Base-by-base conservation (phyloP, 2,329 filamentous ascomycete species). In the Lasiodiplodia theobromae region DNA sequence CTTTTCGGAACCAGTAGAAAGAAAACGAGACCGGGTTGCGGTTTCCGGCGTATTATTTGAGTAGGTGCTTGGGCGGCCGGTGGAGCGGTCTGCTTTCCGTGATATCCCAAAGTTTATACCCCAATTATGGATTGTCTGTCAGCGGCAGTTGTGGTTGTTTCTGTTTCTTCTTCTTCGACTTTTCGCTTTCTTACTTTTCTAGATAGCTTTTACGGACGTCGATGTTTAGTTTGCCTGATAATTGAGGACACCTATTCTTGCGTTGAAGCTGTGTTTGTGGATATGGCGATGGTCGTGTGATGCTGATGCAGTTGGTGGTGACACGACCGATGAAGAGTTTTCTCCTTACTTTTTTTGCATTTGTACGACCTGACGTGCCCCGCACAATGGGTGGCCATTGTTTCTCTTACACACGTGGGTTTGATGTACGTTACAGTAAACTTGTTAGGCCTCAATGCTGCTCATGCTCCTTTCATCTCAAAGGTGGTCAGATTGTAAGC, bases 1-100 rank as follows among this genome's bases (percentile, higher is more conserved):
- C 57, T 57, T 68, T 56, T 54, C n/a, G 31, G 53, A 16, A 25
- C 28, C 14, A 60, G 66, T 62, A 44, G 54, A 62, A 47, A 47
- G 49, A 37, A 68, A 60, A 60, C 49, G 54, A 68, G 66, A 40
- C 53, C 44, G 54, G 34, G n/a, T n/a, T 52, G 14, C 49, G 38
- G 53, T 68, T 25, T 66, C 28, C 37, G 66, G 40, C 44, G 54
- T 38, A 40, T 52, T 68, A 57, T 57, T 57, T 56, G 14, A n/a
- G 12, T n/a, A 47, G 37, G 34, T 37, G 38, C 51, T 56, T 66
- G 37, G 51, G 40, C 40, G 53, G 34, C 51, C 34, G 53, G 37
- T 25, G 74, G 69, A 49, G 67, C 66, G 31, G 66, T 58, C 44
- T 56, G 51, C 54, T 57, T 63, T 52, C 34, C 38, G 31, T 58